Evolutionary conservation across 257 asterid species (phyloP), one percentile per base, ranked within the genome.

Genomic region (Ilex aquifolium): DNA sequence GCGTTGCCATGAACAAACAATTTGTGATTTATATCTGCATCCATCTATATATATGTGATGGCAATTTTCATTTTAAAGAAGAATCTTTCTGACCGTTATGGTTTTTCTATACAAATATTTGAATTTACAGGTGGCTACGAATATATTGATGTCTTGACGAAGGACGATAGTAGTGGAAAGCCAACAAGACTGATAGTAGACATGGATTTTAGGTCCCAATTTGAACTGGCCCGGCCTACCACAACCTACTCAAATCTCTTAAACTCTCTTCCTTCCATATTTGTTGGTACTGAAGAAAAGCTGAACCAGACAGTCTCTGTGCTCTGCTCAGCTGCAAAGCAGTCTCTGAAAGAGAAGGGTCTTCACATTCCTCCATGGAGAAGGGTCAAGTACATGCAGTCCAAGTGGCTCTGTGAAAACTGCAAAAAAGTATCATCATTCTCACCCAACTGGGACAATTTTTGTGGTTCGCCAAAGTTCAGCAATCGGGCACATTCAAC

Each of bases 321-420:
- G 70, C 63, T 80, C 39, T 77, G 85, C 76, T 8, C 77, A 7
- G 92, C 88, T 44, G 85, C 87, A 59, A 72, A 85, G 74, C 81
- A 76, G 75, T 82, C 88, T 61, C 73, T 82, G 50, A 85, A 46
- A 12, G 87, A 82, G 73, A 77, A 63, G 29, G 83, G 83, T 0
- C 59, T 85, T 15, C 82, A 82, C 64, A 65, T 85, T 49, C 92
- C 92, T 15, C 92, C 92, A 49, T 85, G 92, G 92, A 80, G 92
- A 49, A 85, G 71, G 61, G 77, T 77, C 5, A 61, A 62, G 14
- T 78, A 85, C 40, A 77, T 82, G 85, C 79, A 76, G 13, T 80
- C 88, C 31, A 85, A 85, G 53, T 85, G 92, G 88, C 81, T 85
- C 14, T 82, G 88, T 4, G 13, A 57, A 1, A 66, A 80, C 55